These are phyloP conservation scores for Xylaria cubensis DNA, from an alignment of 495 filamentous ascomycete genomes.

Conservation along the genomic window DNA sequence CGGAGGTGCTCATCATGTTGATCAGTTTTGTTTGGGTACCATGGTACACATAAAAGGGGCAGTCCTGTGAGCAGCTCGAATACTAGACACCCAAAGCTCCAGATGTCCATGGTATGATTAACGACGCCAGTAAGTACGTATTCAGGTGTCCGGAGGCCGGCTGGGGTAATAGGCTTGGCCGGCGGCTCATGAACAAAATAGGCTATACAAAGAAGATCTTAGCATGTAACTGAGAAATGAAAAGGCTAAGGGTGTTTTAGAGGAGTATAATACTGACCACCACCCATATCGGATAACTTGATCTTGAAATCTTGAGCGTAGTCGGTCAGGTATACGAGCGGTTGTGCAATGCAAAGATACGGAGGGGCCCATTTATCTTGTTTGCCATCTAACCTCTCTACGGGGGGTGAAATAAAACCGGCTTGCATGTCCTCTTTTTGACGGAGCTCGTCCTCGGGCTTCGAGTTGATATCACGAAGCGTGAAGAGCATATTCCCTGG, in stretches of 20 bases:
- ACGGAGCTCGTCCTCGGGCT: conserved; percentile 36
- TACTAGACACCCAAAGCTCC: conserved; percentile 51
- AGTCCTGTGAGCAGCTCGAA: conserved; percentile 47
- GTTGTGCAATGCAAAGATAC: conserved; percentile 46
- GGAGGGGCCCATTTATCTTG: conserved; percentile 46
- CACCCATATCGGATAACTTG: conserved; percentile 51
- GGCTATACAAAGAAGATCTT: conserved; percentile 33
- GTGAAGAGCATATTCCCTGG: conserved; percentile 56
- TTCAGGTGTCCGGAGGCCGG: conserved; percentile 45
- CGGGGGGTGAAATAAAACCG: conserved; percentile 32
- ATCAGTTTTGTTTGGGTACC: conserved; percentile 7
- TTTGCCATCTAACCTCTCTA: conserved; percentile 46
- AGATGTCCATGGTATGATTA: conserved; percentile 45
- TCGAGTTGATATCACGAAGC: conserved; percentile 35
- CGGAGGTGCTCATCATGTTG: conserved; percentile 26
- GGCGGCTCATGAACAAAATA: conserved; percentile 41
- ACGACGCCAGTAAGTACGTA: conserved; percentile 40
- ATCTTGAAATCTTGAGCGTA: conserved; percentile 39
- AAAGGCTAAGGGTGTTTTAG: conserved; percentile 10
- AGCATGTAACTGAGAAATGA: conserved; percentile 6
- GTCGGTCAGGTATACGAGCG: conserved; percentile 35
- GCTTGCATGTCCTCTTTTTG: conserved; percentile 26
- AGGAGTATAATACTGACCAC: conserved; percentile 40
- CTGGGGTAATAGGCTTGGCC: conserved; percentile 41
- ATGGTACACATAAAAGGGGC: conserved; percentile 40